phyloP scores from a whole-genome alignment of 179 eudicot species.

The Silene vulgaris region DNA sequence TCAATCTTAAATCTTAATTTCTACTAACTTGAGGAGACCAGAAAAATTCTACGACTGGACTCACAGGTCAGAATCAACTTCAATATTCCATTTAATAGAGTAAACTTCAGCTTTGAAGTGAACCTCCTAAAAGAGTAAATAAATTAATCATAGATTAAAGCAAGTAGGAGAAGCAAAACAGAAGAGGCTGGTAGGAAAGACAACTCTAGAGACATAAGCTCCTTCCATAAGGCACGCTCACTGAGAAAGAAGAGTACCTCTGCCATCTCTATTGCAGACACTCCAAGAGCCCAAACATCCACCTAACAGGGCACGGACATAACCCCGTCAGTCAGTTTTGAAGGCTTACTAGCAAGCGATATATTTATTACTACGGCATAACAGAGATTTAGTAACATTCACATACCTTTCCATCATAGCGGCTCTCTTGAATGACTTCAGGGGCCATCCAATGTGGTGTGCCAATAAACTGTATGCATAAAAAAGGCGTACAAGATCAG shows the following conservation, averaged over 20 bases:
- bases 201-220: conserved; percentile 9
- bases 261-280: conserved; percentile 99
- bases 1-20: not conserved
- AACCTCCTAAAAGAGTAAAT: not conserved
- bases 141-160: not conserved
- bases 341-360: not conserved
- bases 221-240: not conserved
- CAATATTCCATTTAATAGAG: not conserved
- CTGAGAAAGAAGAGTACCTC: conserved; percentile 53
- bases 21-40: not conserved
- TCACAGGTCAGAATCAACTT: not conserved
- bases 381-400: not conserved
- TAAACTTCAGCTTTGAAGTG: not conserved
- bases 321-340: conserved; percentile 15
- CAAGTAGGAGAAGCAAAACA: not conserved
- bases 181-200: conserved; percentile 2
- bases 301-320: conserved; percentile 44
- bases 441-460: conserved; percentile 99
- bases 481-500: conserved; percentile 9
- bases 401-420: conserved; percentile 94
- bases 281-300: conserved; percentile 99
- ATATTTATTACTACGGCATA: not conserved
- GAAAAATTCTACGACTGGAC: not conserved
- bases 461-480: conserved; percentile 73
- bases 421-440: conserved; percentile 98